These are phyloP conservation scores for Mucor lusitanicus DNA, from an alignment of 371 early-diverging fungal genomes.

Conservation along the genomic window DNA sequence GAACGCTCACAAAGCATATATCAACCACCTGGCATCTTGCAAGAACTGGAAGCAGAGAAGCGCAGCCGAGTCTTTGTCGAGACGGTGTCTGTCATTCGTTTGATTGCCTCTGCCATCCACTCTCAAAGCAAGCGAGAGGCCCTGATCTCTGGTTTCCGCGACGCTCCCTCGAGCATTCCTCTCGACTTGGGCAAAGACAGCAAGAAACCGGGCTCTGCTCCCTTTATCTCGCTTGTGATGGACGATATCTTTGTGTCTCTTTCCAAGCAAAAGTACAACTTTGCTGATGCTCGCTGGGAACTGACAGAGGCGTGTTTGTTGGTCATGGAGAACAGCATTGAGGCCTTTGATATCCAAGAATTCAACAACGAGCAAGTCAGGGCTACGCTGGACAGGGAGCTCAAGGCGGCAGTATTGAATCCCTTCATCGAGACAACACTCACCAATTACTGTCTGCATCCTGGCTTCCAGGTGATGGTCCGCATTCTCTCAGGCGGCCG, in stretches of 20 bases:
- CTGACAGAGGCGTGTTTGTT: conserved; percentile 75
- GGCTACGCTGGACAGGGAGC: background rate
- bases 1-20: conserved; percentile 1
- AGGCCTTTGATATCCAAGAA: conserved; percentile 67
- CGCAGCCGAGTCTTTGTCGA: conserved; percentile 77
- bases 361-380: conserved; percentile 31
- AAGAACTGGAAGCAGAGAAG: conserved; percentile 38
- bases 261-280: conserved; percentile 64
- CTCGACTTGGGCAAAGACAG: conserved; percentile 59
- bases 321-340: conserved; percentile 77
- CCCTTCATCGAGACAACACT: conserved; percentile 1
- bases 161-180: conserved; percentile 56
- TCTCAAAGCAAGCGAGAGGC: conserved; percentile 43
- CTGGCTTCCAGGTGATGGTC: conserved; percentile 83
- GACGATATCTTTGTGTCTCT: conserved; percentile 81
- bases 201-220: conserved; percentile 72
- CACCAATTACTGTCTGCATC: conserved; percentile 57
- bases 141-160: conserved; percentile 38
- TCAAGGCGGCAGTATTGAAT: background rate
- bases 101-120: conserved; percentile 77
- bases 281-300: conserved; percentile 76
- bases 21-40: conserved; percentile 28
- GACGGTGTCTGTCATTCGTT: conserved; percentile 77
- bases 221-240: conserved; percentile 81
- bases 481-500: conserved; percentile 79